A percentile compares a stretch with the other conserved stretches of the same genome.
These are phyloP conservation scores for Scenedesmus sp. DNA, from an alignment of 163 green algal species.

Conservation along the genomic window DNA sequence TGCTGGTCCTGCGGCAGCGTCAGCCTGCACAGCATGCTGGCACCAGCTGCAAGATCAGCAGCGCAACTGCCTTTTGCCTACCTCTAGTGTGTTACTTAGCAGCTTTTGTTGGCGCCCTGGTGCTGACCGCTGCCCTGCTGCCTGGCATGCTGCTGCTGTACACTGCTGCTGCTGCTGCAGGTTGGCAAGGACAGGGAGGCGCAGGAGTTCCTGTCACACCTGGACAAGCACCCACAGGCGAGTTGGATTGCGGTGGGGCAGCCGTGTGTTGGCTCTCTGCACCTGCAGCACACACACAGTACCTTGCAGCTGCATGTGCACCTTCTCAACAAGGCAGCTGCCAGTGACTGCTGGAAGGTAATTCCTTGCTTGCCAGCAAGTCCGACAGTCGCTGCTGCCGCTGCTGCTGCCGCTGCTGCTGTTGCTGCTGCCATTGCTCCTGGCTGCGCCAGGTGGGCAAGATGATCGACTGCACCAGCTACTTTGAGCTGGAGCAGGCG, in stretches of 20 bases:
- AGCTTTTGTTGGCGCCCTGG: not conserved
- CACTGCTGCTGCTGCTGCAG: slow-evolving; percentile 36
- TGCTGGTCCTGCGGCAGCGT: not conserved
- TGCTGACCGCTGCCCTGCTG: not conserved
- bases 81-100: not conserved
- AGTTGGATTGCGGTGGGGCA: not conserved
- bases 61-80: too few relatives aligned
- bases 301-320: not conserved
- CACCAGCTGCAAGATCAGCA: not conserved
- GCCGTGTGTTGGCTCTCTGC: not conserved
- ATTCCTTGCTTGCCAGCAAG: too few relatives aligned
- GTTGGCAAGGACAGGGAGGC: slow-evolving; percentile 62
- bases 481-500: slow-evolving; percentile 60
- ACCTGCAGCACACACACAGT: not conserved
- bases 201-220: slow-evolving; percentile 56
- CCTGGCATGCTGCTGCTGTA: not conserved
- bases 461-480: slow-evolving; percentile 52
- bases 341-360: too few relatives aligned
- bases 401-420: not conserved
- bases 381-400: too few relatives aligned
- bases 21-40: not conserved
- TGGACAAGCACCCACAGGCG: slow-evolving; percentile 59
- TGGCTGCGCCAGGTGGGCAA: not conserved
- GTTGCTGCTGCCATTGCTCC: not conserved
- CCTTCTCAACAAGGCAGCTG: too few relatives aligned